Evolutionary conservation across 305 asterid species (phyloP), one percentile per base, ranked within the genome.

Genomic region (Fraxinus velutina): DNA sequence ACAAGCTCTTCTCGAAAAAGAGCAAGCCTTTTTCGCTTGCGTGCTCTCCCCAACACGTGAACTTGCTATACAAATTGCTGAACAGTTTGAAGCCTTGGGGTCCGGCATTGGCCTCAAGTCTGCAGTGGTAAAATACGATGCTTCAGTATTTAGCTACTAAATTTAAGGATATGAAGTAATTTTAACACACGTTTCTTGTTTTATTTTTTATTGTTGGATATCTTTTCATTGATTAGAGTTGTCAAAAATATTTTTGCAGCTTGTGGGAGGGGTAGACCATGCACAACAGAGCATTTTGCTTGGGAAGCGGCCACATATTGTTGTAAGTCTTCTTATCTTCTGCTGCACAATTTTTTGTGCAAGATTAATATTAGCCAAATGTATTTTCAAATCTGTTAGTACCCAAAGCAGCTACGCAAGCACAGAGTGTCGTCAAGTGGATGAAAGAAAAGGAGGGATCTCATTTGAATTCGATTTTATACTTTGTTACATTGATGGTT

Each of bases 1-100:
- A 13, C 98, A 94, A 74, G 77, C 97, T 2, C 92, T 94, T 29
- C 72, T 92, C 15, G 92, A 93, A 33, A 74, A 85, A 57, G 94
- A 93, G 0, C 94, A 92, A 83, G 89, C 97, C 0, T 94, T 94
- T 82, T 93, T 94, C 19, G 97, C 97, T 3, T 93, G 97, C 21
- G 95, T 93, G 78, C 92, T 93, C 2, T 90, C 97, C 19, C 98
- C 98, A 4, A 95, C 99, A 0, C 90, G 98, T 55, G 97, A 94
- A 74, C 94, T 94, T 27, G 98, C 98, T 0, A 85, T 94, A 78
- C 97, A 94, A 74, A 94, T 94, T 83, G 81, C 95, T 6, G 97
- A 95, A 78, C 98, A 95, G 80, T 95, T 95, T 78, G 93, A 91
- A 81, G 98, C 98, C 15, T 80, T 94, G 88, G 98, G 98, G 17